Evolutionary conservation across 139 green algal species (phyloP), one percentile per base, ranked within the genome.

Genomic region (Pycnococcus provasolii): DNA sequence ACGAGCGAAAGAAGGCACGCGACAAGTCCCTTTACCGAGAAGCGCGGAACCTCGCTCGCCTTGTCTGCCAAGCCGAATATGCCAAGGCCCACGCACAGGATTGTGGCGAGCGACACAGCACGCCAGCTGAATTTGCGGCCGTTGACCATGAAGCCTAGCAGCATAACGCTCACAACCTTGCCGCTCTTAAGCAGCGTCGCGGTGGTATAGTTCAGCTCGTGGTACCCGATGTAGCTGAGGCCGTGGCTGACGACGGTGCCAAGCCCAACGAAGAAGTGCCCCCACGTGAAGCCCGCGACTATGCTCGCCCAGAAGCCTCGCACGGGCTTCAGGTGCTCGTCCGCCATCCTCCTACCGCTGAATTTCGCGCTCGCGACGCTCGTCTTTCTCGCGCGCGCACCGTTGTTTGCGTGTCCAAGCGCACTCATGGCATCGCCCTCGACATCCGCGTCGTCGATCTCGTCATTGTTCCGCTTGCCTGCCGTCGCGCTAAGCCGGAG

Each of bases 151-250:
- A 13, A 55, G 50, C 50, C 13, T 13, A 55, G 11, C 11, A 55
- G 11, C 50, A 55, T 55, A 0, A 55, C 50, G 11, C 11, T 55
- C 11, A 55, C 50, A 37, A 55, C 50, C 13, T 55, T 55, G 11
- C 11, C 50, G 13, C 11, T 37, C 13, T 55, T 55, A 0, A 55
- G 13, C 11, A 55, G 50, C 50, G 50, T 55, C 50, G 50, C 50
- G 11, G 50, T 55, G 50, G 50, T 55, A 55, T 55, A 55, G 13
- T 55, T 55, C 50, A 55, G 13, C 13, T 55, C 50, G 50, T 55
- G 13, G 13, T 55, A 55, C 50, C 50, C 50, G 13, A 55, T 13
- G 11, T 11, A 37, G 11, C 50, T 13, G 50, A 55, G 50, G 13
- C 50, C 50, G 50, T 55, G 50, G 11, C 50, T 13, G 11, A 55